Conservation (phyloP, 2,329 filamentous ascomycete species). For the Nannizziopsis arthrosporioides region DNA sequence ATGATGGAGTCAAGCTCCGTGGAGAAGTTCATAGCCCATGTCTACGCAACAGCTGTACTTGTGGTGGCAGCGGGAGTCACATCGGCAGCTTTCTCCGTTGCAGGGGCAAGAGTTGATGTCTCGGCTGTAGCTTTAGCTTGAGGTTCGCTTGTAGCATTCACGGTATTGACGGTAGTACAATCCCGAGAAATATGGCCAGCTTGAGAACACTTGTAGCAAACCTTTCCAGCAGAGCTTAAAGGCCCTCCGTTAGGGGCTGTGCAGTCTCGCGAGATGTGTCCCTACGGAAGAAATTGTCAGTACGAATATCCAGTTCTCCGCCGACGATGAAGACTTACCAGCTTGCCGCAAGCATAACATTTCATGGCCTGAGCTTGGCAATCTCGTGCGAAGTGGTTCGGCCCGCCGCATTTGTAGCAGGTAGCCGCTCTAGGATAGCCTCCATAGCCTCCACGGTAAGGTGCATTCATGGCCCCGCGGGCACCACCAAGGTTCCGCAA, state of each 20-base stretch:
- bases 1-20: background rate
- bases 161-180: constrained; percentile 63
- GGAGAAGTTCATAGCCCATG: background rate
- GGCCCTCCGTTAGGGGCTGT: constrained; percentile 93
- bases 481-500: constrained; percentile 53
- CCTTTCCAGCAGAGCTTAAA: constrained; percentile 92
- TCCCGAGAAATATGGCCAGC: constrained; percentile 93
- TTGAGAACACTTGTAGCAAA: constrained; percentile 95
- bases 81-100: constrained; percentile 32
- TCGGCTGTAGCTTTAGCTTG: constrained; percentile 18
- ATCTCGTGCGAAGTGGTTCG: constrained; percentile 96
- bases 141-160: constrained; percentile 28
- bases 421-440: constrained; percentile 42
- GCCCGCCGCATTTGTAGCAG: constrained; percentile 64
- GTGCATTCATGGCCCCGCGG: constrained; percentile 53
- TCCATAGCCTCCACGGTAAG: constrained; percentile 61
- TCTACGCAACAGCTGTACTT: constrained; percentile 37
- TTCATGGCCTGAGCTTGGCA: constrained; percentile 99
- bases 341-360: constrained; percentile 93
- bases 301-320: too few relatives aligned
- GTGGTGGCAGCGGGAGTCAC: constrained; percentile 30
- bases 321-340: constrained; percentile 32
- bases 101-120: constrained; percentile 20
- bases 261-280: constrained; percentile 89
- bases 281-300: constrained; percentile 27